Percentiles rank a stretch among this genome's conserved stretches.
Evolutionary conservation across 108 stramenopile species (phyloP).

Genomic region (Phaeodactylum tricornutum): DNA sequence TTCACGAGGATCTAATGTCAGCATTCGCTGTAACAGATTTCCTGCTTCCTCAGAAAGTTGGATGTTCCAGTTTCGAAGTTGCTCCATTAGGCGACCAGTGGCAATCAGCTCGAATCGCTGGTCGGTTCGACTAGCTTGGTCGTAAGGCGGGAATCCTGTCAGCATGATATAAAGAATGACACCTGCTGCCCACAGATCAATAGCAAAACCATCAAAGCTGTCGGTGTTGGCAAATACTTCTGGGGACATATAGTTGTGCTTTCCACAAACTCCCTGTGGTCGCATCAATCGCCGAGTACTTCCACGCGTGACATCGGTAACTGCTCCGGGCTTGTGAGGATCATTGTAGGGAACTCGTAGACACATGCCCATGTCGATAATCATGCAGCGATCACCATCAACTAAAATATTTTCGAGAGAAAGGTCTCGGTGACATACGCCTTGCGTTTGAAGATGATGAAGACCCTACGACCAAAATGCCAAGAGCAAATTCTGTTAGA

Average conservation of each 20-base stretch:
- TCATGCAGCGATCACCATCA: constrained; percentile 56
- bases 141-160: constrained; percentile 91
- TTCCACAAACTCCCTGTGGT: constrained; percentile 86
- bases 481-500: background rate
- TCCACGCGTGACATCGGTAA: constrained; percentile 49
- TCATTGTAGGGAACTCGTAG: constrained; percentile 81
- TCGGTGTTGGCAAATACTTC: constrained; percentile 68
- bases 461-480: constrained; percentile 52
- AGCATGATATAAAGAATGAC: constrained; percentile 93
- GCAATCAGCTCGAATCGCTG: constrained; percentile 75
- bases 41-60: constrained; percentile 36
- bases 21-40: constrained; percentile 77
- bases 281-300: constrained; percentile 54
- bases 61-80: constrained; percentile 72
- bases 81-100: constrained; percentile 42
- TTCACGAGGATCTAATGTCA: constrained; percentile 51
- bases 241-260: constrained; percentile 94
- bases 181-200: constrained; percentile 92
- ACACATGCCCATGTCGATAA: constrained; percentile 96
- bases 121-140: constrained; percentile 59
- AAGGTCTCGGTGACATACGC: constrained; percentile 87
- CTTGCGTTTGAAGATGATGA: constrained; percentile 70
- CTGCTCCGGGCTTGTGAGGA: constrained; percentile 15
- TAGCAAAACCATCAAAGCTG: constrained; percentile 85
- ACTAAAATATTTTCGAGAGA: constrained; percentile 87